Base-by-base conservation (phyloP, 2,329 filamentous ascomycete genomes). In the Aspergillus sp. region DNA sequence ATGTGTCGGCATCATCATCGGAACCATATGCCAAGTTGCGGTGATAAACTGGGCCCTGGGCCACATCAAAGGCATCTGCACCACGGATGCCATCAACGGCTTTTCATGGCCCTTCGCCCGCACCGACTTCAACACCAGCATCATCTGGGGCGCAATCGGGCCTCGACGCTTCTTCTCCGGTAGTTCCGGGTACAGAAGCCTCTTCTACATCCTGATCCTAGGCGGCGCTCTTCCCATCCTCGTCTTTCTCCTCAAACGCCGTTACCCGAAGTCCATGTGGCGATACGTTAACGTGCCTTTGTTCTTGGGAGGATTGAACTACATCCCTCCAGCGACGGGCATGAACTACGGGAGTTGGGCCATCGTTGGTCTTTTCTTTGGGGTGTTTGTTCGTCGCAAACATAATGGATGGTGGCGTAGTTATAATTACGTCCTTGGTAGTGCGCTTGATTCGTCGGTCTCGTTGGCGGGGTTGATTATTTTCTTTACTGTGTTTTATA, bases 341-440 rank as follows among this genome's bases (percentile, higher is more conserved):
- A 85, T 87, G 66, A 89, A 84, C 58, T 90, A 89, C 69, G 82
- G 87, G 24, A 85, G 85, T 69, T 90, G 88, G 88, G 87, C 85
- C 1, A 66, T 84, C 22, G 83, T 88, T 10, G 88, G 87, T 7
- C 80, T 84, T 26, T 64, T 85, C 4, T 90, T 90, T 77, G 88
- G 89, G 70, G 85, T 80, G 63, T 82, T 82, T 64, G 80, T 90
- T 68, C 82, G 83, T 71, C 81, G 84, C 49, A 80, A 82, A 54
- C 84, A 83, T 70, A 82, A 79, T 7, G 85, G 83, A 49, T 90
- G 88, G 88, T 90, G 88, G 88, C 75, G 86, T 65, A 86, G 87
- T 71, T 90, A 90, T 75, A 90, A 90, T 75, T 91, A 90, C 71
- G 82, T 90, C 67, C 85, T 87, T 1, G 89, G 86, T 36, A 87